phyloP scores from a whole-genome alignment of 345 rosid genomes.

The Mercurialis annua region DNA sequence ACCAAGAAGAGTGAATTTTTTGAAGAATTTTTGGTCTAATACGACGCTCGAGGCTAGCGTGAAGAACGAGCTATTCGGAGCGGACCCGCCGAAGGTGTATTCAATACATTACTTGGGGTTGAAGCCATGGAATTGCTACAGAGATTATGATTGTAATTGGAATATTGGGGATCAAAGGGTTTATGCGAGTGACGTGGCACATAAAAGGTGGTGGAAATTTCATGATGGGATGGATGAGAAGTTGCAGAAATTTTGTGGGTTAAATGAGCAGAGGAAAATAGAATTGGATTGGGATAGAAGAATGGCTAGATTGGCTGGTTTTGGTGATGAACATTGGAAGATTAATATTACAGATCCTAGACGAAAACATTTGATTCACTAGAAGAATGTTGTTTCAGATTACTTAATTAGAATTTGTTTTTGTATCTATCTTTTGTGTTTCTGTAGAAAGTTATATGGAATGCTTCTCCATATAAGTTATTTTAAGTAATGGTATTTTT shows the following conservation, averaged over 20 bases:
- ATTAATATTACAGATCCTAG: constrained; percentile 74
- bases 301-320: constrained; percentile 44
- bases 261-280: constrained; percentile 57
- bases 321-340: constrained; percentile 64
- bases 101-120: constrained; percentile 75
- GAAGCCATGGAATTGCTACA: constrained; percentile 90
- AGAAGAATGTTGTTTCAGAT: not conserved
- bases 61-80: constrained; percentile 67
- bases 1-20: constrained; percentile 71
- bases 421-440: not conserved
- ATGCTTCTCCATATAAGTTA: constrained; percentile 28
- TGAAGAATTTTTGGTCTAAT: constrained; percentile 91
- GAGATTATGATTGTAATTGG: constrained; percentile 94
- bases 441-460: constrained; percentile 9
- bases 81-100: constrained; percentile 77
- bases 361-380: constrained; percentile 42
- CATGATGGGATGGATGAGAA: constrained; percentile 62
- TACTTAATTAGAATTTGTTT: not conserved
- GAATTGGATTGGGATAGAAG: constrained; percentile 77
- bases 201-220: constrained; percentile 77
- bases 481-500: constrained; percentile 2
- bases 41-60: constrained; percentile 54
- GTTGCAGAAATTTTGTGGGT: constrained; percentile 63
- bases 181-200: constrained; percentile 90
- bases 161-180: constrained; percentile 47